Evolutionary conservation across 306 rosid species (phyloP).

Genomic region (Dryas alaskensis): DNA sequence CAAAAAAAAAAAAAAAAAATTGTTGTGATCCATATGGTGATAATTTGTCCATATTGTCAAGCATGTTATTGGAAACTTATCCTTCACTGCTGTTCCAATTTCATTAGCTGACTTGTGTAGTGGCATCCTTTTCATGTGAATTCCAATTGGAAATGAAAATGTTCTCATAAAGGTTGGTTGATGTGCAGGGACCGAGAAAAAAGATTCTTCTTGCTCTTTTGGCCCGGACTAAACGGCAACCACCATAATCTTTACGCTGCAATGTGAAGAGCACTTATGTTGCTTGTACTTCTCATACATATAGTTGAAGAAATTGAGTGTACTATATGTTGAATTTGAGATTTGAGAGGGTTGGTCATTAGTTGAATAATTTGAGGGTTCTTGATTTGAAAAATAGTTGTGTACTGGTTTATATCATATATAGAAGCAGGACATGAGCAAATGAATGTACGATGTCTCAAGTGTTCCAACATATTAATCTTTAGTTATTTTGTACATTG

Average conservation of each 20-base stretch:
- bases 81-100: neutral
- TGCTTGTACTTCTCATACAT: neutral
- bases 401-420: neutral
- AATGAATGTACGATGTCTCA: neutral
- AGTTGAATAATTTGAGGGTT: slow-evolving; percentile 2
- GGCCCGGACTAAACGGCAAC: slow-evolving; percentile 33
- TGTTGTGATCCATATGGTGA: neutral
- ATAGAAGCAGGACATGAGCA: neutral
- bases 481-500: neutral
- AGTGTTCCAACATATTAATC: neutral
- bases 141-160: neutral
- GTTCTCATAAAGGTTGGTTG: slow-evolving; percentile 17
- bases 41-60: neutral
- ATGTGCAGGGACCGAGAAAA: slow-evolving; percentile 69
- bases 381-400: neutral
- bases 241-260: slow-evolving; percentile 14
- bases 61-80: neutral
- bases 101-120: neutral
- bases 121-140: neutral
- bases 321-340: neutral
- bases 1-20: too few relatives aligned
- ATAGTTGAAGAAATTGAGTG: neutral
- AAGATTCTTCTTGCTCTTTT: slow-evolving; percentile 55
- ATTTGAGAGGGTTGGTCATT: slow-evolving; percentile 9
- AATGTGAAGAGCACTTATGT: neutral